Percentiles rank a stretch among this genome's conserved stretches.
phyloP scores from a whole-genome alignment of 495 filamentous ascomycete genomes.

The Saxophila tyrrhenica region DNA sequence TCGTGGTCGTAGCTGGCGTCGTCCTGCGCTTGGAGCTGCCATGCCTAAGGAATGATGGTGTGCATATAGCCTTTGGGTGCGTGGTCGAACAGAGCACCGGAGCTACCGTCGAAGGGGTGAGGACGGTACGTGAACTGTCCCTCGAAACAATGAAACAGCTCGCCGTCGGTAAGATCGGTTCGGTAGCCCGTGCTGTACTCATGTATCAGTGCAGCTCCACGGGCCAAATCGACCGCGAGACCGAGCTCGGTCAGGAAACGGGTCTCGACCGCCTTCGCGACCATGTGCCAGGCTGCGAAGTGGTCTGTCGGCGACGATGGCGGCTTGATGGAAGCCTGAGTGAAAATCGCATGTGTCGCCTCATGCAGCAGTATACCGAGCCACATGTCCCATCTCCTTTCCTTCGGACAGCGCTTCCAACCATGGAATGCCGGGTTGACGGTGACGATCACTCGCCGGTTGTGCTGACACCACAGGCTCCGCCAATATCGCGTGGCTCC shows the following conservation, averaged over 20 bases:
- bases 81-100: too few species aligned
- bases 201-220: background rate
- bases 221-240: background rate
- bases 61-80: too few species aligned
- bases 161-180: background rate
- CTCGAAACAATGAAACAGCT: background rate
- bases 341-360: background rate
- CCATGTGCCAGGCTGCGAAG: background rate
- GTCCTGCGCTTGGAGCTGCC: too few species aligned
- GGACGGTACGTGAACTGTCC: too few species aligned
- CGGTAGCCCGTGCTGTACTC: background rate
- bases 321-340: too few species aligned
- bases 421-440: background rate
- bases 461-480: too few species aligned
- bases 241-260: background rate
- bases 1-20: too few species aligned
- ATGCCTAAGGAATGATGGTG: too few species aligned
- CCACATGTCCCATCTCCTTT: background rate
- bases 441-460: too few species aligned
- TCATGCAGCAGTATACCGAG: background rate
- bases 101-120: too few species aligned
- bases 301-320: background rate
- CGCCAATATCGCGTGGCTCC: too few species aligned
- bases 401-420: background rate
- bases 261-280: background rate